A percentile compares a stretch with the other conserved stretches of the same genome.
Conservation (phyloP, 2,329 filamentous ascomycete species). For the Apiospora rasikravindrae region DNA sequence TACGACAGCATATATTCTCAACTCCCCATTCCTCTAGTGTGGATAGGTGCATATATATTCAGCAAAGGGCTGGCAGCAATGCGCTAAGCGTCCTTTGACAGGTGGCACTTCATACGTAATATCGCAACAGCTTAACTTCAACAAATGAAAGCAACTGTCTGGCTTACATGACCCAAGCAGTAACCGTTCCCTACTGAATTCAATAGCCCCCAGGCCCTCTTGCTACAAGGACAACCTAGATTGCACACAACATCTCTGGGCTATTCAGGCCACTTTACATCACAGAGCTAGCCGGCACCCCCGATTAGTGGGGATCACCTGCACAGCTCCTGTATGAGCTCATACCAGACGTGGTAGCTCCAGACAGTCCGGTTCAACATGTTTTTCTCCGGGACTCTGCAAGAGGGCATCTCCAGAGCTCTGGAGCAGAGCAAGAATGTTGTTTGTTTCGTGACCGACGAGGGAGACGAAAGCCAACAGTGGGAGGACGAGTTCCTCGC, state of each 20-base stretch:
- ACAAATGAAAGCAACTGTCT: background rate
- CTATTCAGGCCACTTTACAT: background rate
- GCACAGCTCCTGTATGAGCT: background rate
- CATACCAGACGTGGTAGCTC: background rate
- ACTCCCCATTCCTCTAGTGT: background rate
- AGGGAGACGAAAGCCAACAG: conserved; percentile 66
- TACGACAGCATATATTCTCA: background rate
- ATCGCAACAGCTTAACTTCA: background rate
- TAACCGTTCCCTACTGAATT: background rate
- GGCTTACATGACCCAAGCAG: background rate
- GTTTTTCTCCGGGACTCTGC: conserved; percentile 82
- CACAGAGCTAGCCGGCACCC: background rate
- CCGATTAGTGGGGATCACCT: background rate
- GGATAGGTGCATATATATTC: background rate
- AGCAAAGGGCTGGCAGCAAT: background rate
- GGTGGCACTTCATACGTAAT: background rate
- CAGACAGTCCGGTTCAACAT: conserved; percentile 48
- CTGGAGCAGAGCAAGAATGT: conserved; percentile 79
- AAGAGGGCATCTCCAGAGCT: conserved; percentile 79
- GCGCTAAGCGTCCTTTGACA: background rate
- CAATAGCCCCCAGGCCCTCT: background rate
- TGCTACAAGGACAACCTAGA: background rate
- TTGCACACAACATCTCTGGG: background rate
- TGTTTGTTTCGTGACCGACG: conserved; percentile 84
- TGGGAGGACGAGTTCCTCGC: conserved; percentile 76